These are phyloP conservation scores for Lanmaoa pseudosensibilis DNA, from an alignment of 768 basidiomycete genomes.

Conservation along the genomic window DNA sequence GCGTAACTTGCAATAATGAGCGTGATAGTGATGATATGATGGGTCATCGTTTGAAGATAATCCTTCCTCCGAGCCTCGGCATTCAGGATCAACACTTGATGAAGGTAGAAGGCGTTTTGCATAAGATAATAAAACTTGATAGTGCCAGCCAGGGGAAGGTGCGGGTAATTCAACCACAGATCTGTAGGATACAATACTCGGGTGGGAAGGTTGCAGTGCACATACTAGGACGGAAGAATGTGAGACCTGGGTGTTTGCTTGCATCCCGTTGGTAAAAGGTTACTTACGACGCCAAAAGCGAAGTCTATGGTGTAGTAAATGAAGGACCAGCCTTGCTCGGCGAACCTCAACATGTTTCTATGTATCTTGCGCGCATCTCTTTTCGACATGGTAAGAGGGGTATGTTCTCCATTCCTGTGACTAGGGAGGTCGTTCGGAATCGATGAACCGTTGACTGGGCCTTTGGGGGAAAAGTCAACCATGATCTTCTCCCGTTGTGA, in stretches of 20 bases:
- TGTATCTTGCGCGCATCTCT: slow-evolving; percentile 63
- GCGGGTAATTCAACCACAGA: slow-evolving; percentile 82
- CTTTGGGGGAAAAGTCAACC: slow-evolving; percentile 28
- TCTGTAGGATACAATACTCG: slow-evolving; percentile 58
- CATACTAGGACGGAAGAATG: slow-evolving; percentile 54
- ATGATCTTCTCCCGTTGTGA: slow-evolving; percentile 22
- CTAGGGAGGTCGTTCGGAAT: slow-evolving; percentile 32
- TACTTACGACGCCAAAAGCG: slow-evolving; percentile 79
- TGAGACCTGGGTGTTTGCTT: slow-evolving; percentile 7
- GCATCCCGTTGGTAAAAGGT: slow-evolving; percentile 12
- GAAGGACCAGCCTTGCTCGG: slow-evolving; percentile 92
- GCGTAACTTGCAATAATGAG: slow-evolving; percentile 79
- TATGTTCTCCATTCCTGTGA: slow-evolving; percentile 24
- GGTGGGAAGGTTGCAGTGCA: slow-evolving; percentile 73
- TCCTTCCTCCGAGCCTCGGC: slow-evolving; percentile 91
- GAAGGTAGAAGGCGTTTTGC: slow-evolving; percentile 86
- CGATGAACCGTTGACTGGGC: slow-evolving; percentile 21
- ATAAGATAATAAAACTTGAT: slow-evolving; percentile 89
- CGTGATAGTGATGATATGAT: slow-evolving; percentile 86
- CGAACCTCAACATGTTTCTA: slow-evolving; percentile 80
- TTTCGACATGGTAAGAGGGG: slow-evolving; percentile 24
- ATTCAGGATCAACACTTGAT: slow-evolving; percentile 90
- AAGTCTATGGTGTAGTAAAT: slow-evolving; percentile 80
- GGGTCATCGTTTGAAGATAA: slow-evolving; percentile 93
- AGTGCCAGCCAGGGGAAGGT: slow-evolving; percentile 72